These are phyloP conservation scores for Sporodiniella umbellata DNA, from an alignment of 371 early-diverging fungal genomes.

Conservation along the genomic window DNA sequence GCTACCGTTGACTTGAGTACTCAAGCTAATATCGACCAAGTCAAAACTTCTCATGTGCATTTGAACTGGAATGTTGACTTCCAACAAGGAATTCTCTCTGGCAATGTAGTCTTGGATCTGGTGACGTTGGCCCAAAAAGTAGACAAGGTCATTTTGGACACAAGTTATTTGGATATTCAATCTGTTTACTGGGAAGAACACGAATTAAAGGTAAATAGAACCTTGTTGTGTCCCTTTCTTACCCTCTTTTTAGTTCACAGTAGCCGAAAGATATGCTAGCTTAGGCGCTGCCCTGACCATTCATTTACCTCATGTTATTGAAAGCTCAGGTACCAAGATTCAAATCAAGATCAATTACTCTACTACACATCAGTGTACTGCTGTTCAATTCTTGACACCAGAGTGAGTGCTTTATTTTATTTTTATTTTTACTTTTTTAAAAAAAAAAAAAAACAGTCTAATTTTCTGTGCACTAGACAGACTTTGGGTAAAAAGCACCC, in stretches of 20 bases:
- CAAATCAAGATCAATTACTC: slow-evolving; percentile 69
- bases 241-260: slow-evolving; percentile 49
- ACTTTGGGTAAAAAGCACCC: slow-evolving; percentile 93
- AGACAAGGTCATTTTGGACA: slow-evolving; percentile 73
- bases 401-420: too few species aligned
- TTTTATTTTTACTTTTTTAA: too few species aligned
- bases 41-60: slow-evolving; percentile 73
- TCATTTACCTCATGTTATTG: slow-evolving; percentile 36
- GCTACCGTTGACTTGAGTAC: slow-evolving; percentile 49
- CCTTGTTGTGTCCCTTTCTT: too few species aligned
- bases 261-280: slow-evolving; percentile 56
- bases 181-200: slow-evolving; percentile 37
- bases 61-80: slow-evolving; percentile 80
- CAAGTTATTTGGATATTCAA: slow-evolving; percentile 61
- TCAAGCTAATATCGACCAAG: slow-evolving; percentile 75
- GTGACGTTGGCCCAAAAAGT: slow-evolving; percentile 47
- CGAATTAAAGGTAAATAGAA: slow-evolving; percentile 39
- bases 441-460: background rate
- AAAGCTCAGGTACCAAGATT: slow-evolving; percentile 39
- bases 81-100: slow-evolving; percentile 58
- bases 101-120: slow-evolving; percentile 61
- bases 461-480: too few species aligned
- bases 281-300: slow-evolving; percentile 79
- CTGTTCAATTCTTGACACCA: slow-evolving; percentile 88
- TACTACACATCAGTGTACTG: slow-evolving; percentile 80